Base-by-base conservation (phyloP, 2,329 filamentous ascomycete genomes). In the Ceratocystis harringtonii region DNA sequence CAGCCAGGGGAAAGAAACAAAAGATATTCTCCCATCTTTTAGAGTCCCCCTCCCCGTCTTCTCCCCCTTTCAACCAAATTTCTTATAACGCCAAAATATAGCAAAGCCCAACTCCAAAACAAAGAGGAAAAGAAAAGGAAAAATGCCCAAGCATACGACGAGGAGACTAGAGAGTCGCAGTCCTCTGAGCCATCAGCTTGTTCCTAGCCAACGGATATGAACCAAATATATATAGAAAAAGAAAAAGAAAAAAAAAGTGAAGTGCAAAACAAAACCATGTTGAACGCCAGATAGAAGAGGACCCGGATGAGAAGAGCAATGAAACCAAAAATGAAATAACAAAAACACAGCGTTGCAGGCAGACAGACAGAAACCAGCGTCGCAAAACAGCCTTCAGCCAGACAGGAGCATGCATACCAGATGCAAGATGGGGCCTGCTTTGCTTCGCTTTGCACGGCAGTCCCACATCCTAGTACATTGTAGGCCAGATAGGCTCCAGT, bases 251-350 rank as follows among this genome's bases (percentile, higher is more conserved):
- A 63, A 25, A 15, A 63, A 64, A 61, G 62, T 57, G 58, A 62
- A 45, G 60, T 60, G 61, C 64, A 63, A 25, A 15, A 64, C 63
- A 64, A 25, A 65, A 62, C 7, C 60, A 64, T 64, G 63, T 41
- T 68, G 43, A 64, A 32, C 55, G 62, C 28, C 57, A 45, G 25
- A 61, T 69, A 69, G 62, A 22, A 22, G 61, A 66, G 58, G 68
- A 65, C 48, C 30, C n/a, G 67, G 70, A 65, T 68, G 36, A 65
- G 62, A 69, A 57, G 63, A 69, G 65, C 66, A 55, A 68, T 28
- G 22, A 22, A 30, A 8, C 17, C 32, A 57, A 10, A 41, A 44
- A 22, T 28, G 25, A 36, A 36, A 36, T 12, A 36, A 10, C 7
- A 36, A 30, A 30, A 32, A 36, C 32, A 36, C 32, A 36, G 1